Conservation (phyloP, 2,329 filamentous ascomycete genomes). For the Curvularia spicifera region DNA sequence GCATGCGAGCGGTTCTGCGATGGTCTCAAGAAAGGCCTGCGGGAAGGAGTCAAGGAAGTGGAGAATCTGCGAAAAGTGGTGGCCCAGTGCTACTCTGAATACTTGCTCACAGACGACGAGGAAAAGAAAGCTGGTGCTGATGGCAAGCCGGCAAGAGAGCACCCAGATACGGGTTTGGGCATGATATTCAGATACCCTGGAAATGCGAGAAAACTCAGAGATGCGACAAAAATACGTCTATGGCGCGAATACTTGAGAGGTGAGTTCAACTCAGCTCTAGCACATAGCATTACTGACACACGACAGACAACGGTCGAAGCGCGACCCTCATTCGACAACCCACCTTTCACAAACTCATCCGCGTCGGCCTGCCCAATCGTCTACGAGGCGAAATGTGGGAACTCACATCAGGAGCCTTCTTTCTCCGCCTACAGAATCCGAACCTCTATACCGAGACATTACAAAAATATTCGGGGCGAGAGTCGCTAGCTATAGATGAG, state of each 20-base stretch:
- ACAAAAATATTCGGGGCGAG: slow-evolving; percentile 79
- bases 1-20: slow-evolving; percentile 96
- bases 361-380: slow-evolving; percentile 91
- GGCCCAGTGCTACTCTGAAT: slow-evolving; percentile 80
- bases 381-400: slow-evolving; percentile 96
- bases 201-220: slow-evolving; percentile 89
- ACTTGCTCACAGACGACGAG: slow-evolving; percentile 57
- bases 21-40: slow-evolving; percentile 86
- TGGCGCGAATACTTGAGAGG: slow-evolving; percentile 92
- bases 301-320: slow-evolving; percentile 84
- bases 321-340: slow-evolving; percentile 91
- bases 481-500: slow-evolving; percentile 95
- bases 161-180: slow-evolving; percentile 92
- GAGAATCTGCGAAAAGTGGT: slow-evolving; percentile 82
- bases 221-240: slow-evolving; percentile 94
- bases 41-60: slow-evolving; percentile 86
- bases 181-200: slow-evolving; percentile 94
- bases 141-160: slow-evolving; percentile 57
- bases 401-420: slow-evolving; percentile 88
- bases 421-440: slow-evolving; percentile 84
- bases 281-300: slow-evolving; percentile 20
- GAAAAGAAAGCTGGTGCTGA: slow-evolving; percentile 46
- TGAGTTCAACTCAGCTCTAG: slow-evolving; percentile 38
- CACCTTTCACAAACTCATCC: slow-evolving; percentile 96
- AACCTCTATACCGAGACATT: slow-evolving; percentile 84